Base-by-base conservation (phyloP, 345 rosid genomes). In the Eucalyptus albens region DNA sequence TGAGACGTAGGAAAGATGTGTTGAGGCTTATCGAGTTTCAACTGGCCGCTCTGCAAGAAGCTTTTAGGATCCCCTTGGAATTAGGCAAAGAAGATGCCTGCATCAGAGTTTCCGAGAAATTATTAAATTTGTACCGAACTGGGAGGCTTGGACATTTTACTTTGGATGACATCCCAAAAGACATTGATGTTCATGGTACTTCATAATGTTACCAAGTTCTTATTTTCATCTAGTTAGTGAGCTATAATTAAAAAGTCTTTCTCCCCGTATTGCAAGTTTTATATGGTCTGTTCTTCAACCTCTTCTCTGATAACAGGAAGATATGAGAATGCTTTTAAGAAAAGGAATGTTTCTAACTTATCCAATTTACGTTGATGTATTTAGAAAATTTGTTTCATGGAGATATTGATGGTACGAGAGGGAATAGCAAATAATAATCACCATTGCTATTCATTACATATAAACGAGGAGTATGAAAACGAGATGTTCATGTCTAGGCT, bases 71-170 rank as follows among this genome's bases (percentile, higher is more conserved):
- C 55, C 87, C 94, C 9, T 87, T 6, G 83, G 96, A 94, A 33
- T 87, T 90, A 59, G 93, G 82, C 4, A 3, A 91, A 29, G 93
- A 90, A 87, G 93, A 92, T 49, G 92, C 87, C 87, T 50, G 87
- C 31, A 21, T 81, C 51, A 94, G 88, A 88, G 96, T 95, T 88
- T 96, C 95, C 83, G 86, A 89, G 31, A 97, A 95, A 94, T 86
- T 97, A 89, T 91, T 96, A 83, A 95, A 95, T 93, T 90, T 97
- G n/a, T 96, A 90, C 87, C 96, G 97, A 37, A 96, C 96, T n/a
- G 99, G 97, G 87, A 94, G 98, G 92, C 95, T 97, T 62, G 99
- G 97, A 77, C 98, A 93, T 88, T 94, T 94, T 91, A 95, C 95
- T 13, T 60, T 97, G 86, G 99, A 97, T 87, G 86, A 88, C 86